Evolutionary conservation across 306 rosid genomes (phyloP).

Genomic region (Casuarina equisetifolia): DNA sequence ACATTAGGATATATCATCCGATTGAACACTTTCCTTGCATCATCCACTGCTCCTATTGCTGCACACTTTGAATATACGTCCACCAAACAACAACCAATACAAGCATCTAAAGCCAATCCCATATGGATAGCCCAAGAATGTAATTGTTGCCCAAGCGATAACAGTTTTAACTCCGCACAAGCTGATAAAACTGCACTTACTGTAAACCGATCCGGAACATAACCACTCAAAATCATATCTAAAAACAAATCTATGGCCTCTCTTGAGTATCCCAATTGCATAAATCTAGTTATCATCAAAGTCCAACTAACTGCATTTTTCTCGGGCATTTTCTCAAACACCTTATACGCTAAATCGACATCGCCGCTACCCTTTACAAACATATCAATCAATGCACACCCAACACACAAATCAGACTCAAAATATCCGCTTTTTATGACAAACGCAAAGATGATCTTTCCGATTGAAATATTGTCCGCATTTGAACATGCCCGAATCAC

Average conservation of each 20-base stretch:
- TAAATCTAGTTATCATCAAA: slow-evolving; percentile 60
- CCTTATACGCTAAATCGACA: slow-evolving; percentile 39
- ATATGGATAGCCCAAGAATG: slow-evolving; percentile 56
- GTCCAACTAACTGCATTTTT: slow-evolving; percentile 60
- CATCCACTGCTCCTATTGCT: slow-evolving; percentile 31
- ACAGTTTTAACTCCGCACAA: slow-evolving; percentile 38
- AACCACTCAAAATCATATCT: slow-evolving; percentile 39
- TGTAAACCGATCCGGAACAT: slow-evolving; percentile 52
- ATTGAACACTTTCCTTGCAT: slow-evolving; percentile 46
- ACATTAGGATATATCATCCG: slow-evolving; percentile 45
- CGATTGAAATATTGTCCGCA: slow-evolving; percentile 6
- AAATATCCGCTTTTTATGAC: slow-evolving; percentile 51
- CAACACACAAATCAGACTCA: slow-evolving; percentile 53
- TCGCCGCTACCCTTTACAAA: slow-evolving; percentile 42
- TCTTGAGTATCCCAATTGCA: slow-evolving; percentile 32
- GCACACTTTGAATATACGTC: slow-evolving; percentile 60
- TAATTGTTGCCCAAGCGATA: slow-evolving; percentile 48
- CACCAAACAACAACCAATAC: slow-evolving; percentile 56
- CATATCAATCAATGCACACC: slow-evolving; percentile 66
- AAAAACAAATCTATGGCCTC: slow-evolving; percentile 47
- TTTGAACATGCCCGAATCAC: slow-evolving; percentile 45
- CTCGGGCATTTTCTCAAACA: slow-evolving; percentile 57
- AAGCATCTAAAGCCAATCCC: slow-evolving; percentile 46
- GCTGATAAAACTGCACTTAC: slow-evolving; percentile 42
- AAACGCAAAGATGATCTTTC: slow-evolving; percentile 39